Base-by-base conservation (phyloP, 208 protist species). In the Balamuthia mandrillaris region DNA sequence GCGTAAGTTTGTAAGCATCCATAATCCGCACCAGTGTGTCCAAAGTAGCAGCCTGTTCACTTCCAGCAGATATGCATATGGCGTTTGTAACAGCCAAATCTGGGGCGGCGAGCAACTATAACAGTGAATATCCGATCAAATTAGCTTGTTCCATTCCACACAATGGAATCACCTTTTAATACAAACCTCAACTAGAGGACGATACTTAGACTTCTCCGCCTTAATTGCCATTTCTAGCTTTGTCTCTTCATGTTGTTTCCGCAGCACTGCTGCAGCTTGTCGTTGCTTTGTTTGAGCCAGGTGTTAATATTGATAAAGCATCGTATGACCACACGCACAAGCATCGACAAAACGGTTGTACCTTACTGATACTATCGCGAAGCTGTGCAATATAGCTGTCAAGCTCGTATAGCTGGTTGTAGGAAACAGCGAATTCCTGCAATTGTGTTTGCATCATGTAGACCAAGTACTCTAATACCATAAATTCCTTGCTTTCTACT, bases 1-100 rank as follows among this genome's bases (percentile, higher is more conserved):
- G 37, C 7, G 82, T 86, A 49, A 83, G 82, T 65, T 86, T 86
- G 63, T 89, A 78, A 41, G 79, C 79, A 54, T 89, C 87, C 4
- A 89, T 42, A 51, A 89, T 86, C 44, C 68, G 79, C 21, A 89
- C 65, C 42, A 75, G 21, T 24, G 65, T 75, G 41, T 75, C 65
- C 35, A 75, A 27, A 37, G 65, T 75, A 24, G 45, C 27, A 0
- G 65, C 41, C 35, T 75, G 65, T 12, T 75, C 65, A 27, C 41
- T 44, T 21, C 65, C 65, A 21, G 65, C 65, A 21, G 65, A 75
- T 27, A 1, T 44, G 42, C 65, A 75, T 10, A 75, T 75, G 42
- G 65, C 65, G 65, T 44, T 29, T 10, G 52, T 44, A n/a, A 75
- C 65, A 37, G 65, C 65, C 65, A 75, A 75, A 29, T 75, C 65